Conservation (phyloP, 306 rosid species). For the Quercus robur region DNA sequence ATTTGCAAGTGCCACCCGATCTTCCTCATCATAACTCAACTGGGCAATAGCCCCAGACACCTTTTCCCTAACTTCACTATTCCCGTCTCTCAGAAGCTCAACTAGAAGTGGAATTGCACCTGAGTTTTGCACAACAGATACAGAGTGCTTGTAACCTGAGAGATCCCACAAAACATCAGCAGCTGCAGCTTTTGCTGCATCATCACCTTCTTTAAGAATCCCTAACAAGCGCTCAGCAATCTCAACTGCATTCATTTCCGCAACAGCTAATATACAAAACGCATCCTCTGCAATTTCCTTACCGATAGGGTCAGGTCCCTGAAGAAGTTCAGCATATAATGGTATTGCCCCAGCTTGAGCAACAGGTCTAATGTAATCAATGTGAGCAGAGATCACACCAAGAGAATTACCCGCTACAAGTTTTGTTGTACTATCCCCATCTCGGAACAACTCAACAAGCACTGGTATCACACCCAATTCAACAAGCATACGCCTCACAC, state of each 20-base stretch:
- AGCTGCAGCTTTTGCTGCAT: conserved; percentile 43
- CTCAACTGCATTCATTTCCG: conserved; percentile 34
- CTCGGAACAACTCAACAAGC: conserved; percentile 35
- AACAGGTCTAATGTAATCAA: conserved; percentile 38
- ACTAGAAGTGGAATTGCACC: conserved; percentile 44
- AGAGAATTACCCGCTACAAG: conserved; percentile 39
- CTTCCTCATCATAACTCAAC: conserved; percentile 32
- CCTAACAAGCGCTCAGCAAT: conserved; percentile 34
- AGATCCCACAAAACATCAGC: conserved; percentile 49
- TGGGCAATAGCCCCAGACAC: conserved; percentile 39
- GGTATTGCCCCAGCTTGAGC: conserved; percentile 44
- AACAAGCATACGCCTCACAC: conserved; percentile 24
- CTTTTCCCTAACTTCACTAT: conserved; percentile 29
- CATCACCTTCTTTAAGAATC: conserved; percentile 40
- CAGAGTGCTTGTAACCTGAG: conserved; percentile 27
- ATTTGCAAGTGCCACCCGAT: conserved; percentile 43
- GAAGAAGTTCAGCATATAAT: conserved; percentile 51
- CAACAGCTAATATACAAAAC: conserved; percentile 42
- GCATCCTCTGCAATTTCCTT: conserved; percentile 47
- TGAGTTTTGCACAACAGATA: conserved; percentile 21
- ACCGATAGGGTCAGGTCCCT: conserved; percentile 40
- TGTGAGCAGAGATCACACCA: conserved; percentile 40
- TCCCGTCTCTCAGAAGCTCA: conserved; percentile 33
- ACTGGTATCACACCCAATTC: conserved; percentile 38
- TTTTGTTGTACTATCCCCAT: conserved; percentile 29